Percentiles rank a stretch among this genome's conserved stretches.
Evolutionary conservation across 1,284 basidiomycete species (phyloP).

Genomic region (Mycosarcoma mackinlayi): DNA sequence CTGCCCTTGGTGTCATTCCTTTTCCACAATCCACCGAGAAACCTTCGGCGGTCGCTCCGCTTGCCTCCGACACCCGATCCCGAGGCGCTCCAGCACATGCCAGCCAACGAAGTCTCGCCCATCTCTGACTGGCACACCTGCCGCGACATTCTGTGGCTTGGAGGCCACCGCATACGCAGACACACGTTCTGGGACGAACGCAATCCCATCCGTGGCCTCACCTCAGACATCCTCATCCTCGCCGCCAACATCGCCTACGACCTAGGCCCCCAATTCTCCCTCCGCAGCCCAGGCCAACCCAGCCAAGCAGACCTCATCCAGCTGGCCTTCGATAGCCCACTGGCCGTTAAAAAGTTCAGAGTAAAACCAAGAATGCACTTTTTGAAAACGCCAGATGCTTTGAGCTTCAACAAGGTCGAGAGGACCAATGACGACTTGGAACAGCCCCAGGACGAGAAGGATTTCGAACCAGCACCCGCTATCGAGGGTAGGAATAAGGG

Average conservation of each 20-base stretch:
- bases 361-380: constrained; percentile 63
- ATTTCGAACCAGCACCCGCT: constrained; percentile 29
- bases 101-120: constrained; percentile 46
- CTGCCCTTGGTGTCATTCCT: constrained; percentile 61
- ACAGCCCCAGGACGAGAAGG: constrained; percentile 46
- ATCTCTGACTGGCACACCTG: constrained; percentile 65
- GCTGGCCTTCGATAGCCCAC: constrained; percentile 54
- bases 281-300: constrained; percentile 37
- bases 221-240: constrained; percentile 61
- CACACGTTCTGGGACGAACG: constrained; percentile 64
- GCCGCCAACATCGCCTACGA: constrained; percentile 58
- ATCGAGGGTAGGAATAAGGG: background rate
- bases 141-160: constrained; percentile 61
- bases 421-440: constrained; percentile 29
- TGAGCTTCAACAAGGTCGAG: constrained; percentile 25
- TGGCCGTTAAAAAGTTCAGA: constrained; percentile 51
- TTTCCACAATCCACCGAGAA: constrained; percentile 46
- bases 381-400: constrained; percentile 28
- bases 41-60: constrained; percentile 30
- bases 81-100: constrained; percentile 44
- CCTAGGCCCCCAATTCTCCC: constrained; percentile 28
- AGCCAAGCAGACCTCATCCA: constrained; percentile 51
- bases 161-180: constrained; percentile 42
- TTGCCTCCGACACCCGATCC: constrained; percentile 30
- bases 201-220: constrained; percentile 62